phyloP scores from a whole-genome alignment of 768 basidiomycete species.

The Termitomyces sp. region DNA sequence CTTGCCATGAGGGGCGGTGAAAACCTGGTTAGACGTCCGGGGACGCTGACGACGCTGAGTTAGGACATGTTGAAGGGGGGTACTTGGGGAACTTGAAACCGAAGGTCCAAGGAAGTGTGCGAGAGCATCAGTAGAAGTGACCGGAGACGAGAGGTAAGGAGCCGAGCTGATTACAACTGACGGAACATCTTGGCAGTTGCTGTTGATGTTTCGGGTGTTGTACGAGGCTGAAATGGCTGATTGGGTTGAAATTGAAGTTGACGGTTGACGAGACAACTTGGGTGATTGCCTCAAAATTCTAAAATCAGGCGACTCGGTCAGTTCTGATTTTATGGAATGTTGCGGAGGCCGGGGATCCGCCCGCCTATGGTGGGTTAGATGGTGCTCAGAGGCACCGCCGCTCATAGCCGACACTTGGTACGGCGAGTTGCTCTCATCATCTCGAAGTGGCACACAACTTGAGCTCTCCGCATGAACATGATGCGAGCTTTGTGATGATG shows the following conservation, averaged over 20 bases:
- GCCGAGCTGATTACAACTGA: slow-evolving; percentile 43
- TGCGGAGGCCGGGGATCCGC: neutral
- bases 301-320: slow-evolving; percentile 46
- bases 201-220: slow-evolving; percentile 24
- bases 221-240: slow-evolving; percentile 48
- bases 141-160: slow-evolving; percentile 33
- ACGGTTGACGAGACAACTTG: slow-evolving; percentile 37
- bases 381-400: neutral
- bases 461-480: neutral
- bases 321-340: slow-evolving; percentile 31
- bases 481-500: neutral
- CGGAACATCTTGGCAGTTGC: slow-evolving; percentile 42
- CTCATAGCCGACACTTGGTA: slow-evolving; percentile 5
- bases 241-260: slow-evolving; percentile 22
- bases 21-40: slow-evolving; percentile 62
- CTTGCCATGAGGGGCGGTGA: slow-evolving; percentile 59
- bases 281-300: slow-evolving; percentile 48
- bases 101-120: slow-evolving; percentile 43
- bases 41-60: slow-evolving; percentile 50
- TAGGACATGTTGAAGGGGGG: slow-evolving; percentile 51
- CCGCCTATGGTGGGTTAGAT: neutral
- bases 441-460: neutral
- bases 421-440: neutral
- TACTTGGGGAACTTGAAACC: slow-evolving; percentile 41
- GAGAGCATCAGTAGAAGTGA: slow-evolving; percentile 33